phyloP scores from a whole-genome alignment of 2,329 filamentous ascomycete genomes.

The Colletotrichum caudatum region DNA sequence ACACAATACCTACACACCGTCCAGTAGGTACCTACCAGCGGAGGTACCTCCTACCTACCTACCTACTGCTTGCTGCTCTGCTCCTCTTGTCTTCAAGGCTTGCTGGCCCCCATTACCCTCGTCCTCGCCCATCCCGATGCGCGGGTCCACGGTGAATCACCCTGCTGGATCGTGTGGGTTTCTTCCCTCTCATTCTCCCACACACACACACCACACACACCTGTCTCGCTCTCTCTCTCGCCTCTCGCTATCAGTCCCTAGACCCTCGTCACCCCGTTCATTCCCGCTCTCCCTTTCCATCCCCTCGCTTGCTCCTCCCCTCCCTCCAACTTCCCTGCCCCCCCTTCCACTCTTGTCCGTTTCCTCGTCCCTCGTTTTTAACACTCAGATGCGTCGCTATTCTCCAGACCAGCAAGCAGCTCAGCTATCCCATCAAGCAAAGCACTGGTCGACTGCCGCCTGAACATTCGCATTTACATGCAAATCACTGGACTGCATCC shows the following conservation, averaged over 20 bases:
- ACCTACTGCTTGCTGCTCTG: not conserved
- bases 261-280: constrained; percentile 23
- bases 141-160: constrained; percentile 38
- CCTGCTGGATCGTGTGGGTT: constrained; percentile 40
- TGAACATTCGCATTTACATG: constrained; percentile 7
- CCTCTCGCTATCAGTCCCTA: constrained; percentile 10
- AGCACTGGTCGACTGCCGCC: constrained; percentile 19
- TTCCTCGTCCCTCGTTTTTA: constrained; percentile 32
- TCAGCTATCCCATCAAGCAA: constrained; percentile 21
- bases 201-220: constrained; percentile 11
- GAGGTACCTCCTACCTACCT: not conserved
- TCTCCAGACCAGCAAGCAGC: constrained; percentile 14
- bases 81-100: constrained; percentile 18
- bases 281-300: constrained; percentile 25
- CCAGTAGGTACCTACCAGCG: constrained; percentile 21
- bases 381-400: constrained; percentile 35
- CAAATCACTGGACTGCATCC: not conserved
- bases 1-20: constrained; percentile 29
- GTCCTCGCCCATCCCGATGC: constrained; percentile 40
- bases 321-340: constrained; percentile 28
- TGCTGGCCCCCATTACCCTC: constrained; percentile 19
- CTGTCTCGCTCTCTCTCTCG: constrained; percentile 7
- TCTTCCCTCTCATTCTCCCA: constrained; percentile 24
- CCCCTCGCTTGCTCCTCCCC: constrained; percentile 15
- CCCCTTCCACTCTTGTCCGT: constrained; percentile 32